Percentiles rank a stretch among this genome's conserved stretches.
Conservation (phyloP, 306 rosid genomes). For the Glycine tomentella region DNA sequence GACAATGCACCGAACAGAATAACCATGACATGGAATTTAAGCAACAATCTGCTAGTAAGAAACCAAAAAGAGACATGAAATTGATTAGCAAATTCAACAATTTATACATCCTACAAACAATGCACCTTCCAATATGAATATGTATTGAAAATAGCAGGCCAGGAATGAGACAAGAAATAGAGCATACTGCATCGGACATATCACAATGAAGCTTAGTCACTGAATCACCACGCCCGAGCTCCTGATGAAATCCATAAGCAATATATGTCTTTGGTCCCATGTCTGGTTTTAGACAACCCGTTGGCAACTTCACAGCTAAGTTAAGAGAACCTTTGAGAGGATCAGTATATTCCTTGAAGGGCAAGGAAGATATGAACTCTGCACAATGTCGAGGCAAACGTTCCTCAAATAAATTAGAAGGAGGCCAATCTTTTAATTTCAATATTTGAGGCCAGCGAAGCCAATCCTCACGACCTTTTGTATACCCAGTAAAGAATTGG, state of each 20-base stretch:
- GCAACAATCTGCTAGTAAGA: background rate
- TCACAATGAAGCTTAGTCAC: conserved; percentile 94
- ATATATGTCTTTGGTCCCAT: conserved; percentile 95
- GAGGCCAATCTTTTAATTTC: conserved; percentile 93
- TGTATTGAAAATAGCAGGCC: background rate
- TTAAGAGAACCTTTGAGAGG: conserved; percentile 66
- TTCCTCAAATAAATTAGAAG: conserved; percentile 74
- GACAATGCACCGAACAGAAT: conserved; percentile 8
- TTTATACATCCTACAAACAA: background rate
- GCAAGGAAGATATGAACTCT: conserved; percentile 76
- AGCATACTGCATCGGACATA: conserved; percentile 90
- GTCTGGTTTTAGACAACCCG: conserved; percentile 58
- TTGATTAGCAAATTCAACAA: background rate
- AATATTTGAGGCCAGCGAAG: conserved; percentile 72
- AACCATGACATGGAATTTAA: conserved; percentile 14
- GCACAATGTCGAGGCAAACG: conserved; percentile 86
- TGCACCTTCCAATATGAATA: background rate
- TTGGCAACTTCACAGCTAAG: conserved; percentile 60
- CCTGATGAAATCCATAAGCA: conserved; percentile 81
- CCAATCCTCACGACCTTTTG: conserved; percentile 52
- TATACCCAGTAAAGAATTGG: conserved; percentile 84
- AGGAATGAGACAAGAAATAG: background rate
- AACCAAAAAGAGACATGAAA: background rate
- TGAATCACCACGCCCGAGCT: conserved; percentile 96
- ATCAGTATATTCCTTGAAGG: conserved; percentile 80